Evolutionary conservation across 257 asterid genomes (phyloP).

Genomic region (Solanum tarapatanum): DNA sequence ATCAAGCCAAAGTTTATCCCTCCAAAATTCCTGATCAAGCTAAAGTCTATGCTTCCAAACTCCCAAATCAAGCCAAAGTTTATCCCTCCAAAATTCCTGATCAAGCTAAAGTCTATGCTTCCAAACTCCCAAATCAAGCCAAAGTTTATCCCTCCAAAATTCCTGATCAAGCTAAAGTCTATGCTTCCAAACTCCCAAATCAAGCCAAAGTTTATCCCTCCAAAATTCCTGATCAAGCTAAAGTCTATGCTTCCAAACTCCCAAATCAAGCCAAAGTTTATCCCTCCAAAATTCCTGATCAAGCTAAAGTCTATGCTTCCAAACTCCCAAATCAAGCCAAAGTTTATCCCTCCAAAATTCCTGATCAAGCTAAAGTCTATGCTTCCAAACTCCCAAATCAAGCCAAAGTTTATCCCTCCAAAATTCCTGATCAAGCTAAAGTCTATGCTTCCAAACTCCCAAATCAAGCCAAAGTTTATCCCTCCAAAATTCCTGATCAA

Average conservation of each 20-base stretch:
- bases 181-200: too few relatives aligned
- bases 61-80: not conserved
- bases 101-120: not conserved
- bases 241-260: too few relatives aligned
- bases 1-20: too few relatives aligned
- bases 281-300: too few relatives aligned
- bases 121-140: not conserved
- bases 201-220: not conserved
- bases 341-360: too few relatives aligned
- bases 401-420: not conserved
- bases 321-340: not conserved
- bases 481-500: not conserved
- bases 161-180: not conserved
- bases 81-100: not conserved
- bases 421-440: not conserved
- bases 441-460: not conserved
- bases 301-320: not conserved
- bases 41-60: not conserved
- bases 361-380: not conserved
- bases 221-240: not conserved
- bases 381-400: not conserved
- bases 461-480: not conserved
- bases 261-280: too few relatives aligned
- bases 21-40: not conserved
- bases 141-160: not conserved